Conservation (phyloP, 2,329 filamentous ascomycete genomes). For the Cercospora sp. region DNA sequence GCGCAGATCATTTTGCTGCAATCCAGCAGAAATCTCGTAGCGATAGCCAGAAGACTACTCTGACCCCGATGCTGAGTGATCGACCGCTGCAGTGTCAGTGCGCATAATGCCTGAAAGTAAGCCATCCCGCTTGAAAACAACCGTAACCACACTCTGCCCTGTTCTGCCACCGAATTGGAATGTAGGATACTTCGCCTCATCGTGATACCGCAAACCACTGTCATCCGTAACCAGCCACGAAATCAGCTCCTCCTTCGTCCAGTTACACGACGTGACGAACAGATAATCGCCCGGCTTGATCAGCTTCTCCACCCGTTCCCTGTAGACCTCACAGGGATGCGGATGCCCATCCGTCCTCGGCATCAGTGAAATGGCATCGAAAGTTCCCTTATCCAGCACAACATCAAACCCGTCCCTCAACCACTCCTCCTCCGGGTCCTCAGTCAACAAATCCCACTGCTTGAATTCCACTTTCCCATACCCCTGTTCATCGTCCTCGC, state of each 20-base stretch:
- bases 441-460: conserved; percentile 54
- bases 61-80: conserved; percentile 6
- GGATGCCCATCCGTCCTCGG: conserved; percentile 19
- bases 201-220: conserved; percentile 60
- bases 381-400: conserved; percentile 96
- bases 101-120: conserved; percentile 5
- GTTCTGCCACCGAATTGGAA: conserved; percentile 89
- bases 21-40: not conserved
- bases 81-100: not conserved
- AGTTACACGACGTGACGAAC: conserved; percentile 94
- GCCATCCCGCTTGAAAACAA: conserved; percentile 65
- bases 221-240: conserved; percentile 68
- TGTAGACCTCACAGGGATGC: conserved; percentile 69
- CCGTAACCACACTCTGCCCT: conserved; percentile 83
- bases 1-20: not conserved
- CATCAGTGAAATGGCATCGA: conserved; percentile 84
- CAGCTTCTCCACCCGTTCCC: conserved; percentile 65
- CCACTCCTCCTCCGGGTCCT: conserved; percentile 53
- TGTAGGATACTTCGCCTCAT: conserved; percentile 74
- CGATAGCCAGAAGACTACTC: conserved; percentile 11
- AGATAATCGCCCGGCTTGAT: conserved; percentile 72
- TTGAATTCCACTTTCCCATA: conserved; percentile 49
- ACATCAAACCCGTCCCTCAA: conserved; percentile 74
- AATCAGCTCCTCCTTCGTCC: conserved; percentile 85
- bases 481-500: conserved; percentile 18